Evolutionary conservation across 2,329 filamentous ascomycete species (phyloP), one percentile per base, ranked within the genome.

Genomic region (Claviceps cyperi): DNA sequence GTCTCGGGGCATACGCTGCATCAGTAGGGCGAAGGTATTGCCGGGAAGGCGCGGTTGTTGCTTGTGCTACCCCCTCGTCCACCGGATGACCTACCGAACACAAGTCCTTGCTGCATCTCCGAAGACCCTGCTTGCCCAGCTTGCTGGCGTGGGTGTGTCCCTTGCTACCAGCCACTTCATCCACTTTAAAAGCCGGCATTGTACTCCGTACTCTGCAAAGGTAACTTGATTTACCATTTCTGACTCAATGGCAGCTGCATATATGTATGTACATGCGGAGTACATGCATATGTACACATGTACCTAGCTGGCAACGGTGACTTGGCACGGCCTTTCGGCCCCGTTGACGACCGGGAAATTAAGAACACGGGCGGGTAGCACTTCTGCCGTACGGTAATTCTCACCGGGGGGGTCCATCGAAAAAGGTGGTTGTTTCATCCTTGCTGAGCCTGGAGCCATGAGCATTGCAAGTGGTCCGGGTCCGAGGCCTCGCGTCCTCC

Each of bases 1-100:
- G 41, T 46, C 45, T 38, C 35, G 32, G 35, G 17, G 21, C 21
- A 28, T 14, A 24, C 46, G 36, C 36, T 39, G 46, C 19, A 47
- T 17, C 45, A 47, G 21, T 5, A 28, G 19, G 44, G 32, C 17
- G 32, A 19, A 9, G 15, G 32, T 13, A 37, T 7, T 38, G 35
- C 35, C 21, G 45, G 9, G 14, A 40, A 35, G 36, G n/a, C 21
- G 17, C 38, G 24, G 22, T 28, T 19, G 39, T 43, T 43, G 41
- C 6, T 28, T 43, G 46, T 49, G 46, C 28, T 17, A 49, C 47
- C 3, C 28, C 43, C 46, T 36, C 24, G 22, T 47, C 28, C 39
- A 48, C 51, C 54, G 54, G 54, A 56, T 53, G 54, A 50, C 53
- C 51, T 56, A 44, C 54, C 54, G 51, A 54, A 49, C 46, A 38